A percentile compares a stretch with the other conserved stretches of the same genome.
These are phyloP conservation scores for Sugiyamaella mastotermitis DNA, from an alignment of 805 yeast genomes.

Conservation along the genomic window DNA sequence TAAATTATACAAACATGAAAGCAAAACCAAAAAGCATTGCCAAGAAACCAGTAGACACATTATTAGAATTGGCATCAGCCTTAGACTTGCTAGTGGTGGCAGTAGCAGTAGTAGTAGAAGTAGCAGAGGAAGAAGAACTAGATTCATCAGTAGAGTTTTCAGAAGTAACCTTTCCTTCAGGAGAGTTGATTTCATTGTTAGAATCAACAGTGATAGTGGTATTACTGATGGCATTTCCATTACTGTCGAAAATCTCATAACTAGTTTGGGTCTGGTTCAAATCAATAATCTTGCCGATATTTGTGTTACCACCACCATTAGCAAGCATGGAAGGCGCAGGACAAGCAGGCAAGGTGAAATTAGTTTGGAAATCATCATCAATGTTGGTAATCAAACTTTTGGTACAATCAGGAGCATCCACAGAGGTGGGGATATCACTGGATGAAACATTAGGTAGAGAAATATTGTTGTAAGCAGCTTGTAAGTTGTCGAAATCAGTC, in stretches of 20 bases:
- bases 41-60: slow-evolving; percentile 11
- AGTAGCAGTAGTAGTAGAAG: slow-evolving; percentile 16
- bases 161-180: slow-evolving; percentile 14
- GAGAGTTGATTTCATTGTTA: slow-evolving; percentile 22
- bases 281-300: slow-evolving; percentile 30
- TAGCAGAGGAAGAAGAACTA: slow-evolving; percentile 14
- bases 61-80: slow-evolving; percentile 13
- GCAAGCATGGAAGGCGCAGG: slow-evolving; percentile 32
- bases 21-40: slow-evolving; percentile 14
- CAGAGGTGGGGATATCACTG: slow-evolving; percentile 16
- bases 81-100: too few species aligned
- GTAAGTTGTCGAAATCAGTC: slow-evolving; percentile 56
- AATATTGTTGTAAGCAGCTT: slow-evolving; percentile 47
- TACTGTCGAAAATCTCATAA: slow-evolving; percentile 26
- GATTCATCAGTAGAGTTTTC: slow-evolving; percentile 13
- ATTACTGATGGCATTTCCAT: slow-evolving; percentile 25
- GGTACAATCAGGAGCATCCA: slow-evolving; percentile 25
- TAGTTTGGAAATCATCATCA: slow-evolving; percentile 26
- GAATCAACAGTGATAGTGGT: slow-evolving; percentile 21
- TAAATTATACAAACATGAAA: slow-evolving; percentile 12
- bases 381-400: slow-evolving; percentile 19
- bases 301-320: slow-evolving; percentile 34
- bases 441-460: slow-evolving; percentile 20
- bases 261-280: slow-evolving; percentile 23
- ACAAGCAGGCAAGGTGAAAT: slow-evolving; percentile 30